Conservation (phyloP, 768 basidiomycete genomes). For the Mycena rosella region DNA sequence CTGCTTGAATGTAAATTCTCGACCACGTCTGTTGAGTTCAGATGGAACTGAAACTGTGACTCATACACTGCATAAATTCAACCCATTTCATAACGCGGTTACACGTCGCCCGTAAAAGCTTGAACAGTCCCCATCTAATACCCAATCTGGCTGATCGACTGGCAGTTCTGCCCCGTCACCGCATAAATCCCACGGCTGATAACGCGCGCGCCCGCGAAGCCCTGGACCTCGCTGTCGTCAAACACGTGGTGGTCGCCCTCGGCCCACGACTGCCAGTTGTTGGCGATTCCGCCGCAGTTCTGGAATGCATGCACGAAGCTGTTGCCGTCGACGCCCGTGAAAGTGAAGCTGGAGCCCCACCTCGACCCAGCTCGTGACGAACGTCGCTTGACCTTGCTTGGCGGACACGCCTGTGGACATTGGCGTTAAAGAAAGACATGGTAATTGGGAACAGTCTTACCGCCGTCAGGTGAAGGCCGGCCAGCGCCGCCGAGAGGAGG, state of each 20-base stretch:
- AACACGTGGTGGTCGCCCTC: neutral
- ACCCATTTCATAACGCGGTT: too few relatives aligned
- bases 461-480: neutral
- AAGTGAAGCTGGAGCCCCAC: neutral
- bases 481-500: neutral
- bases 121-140: too few relatives aligned
- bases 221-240: constrained; percentile 3
- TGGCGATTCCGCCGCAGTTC: constrained; percentile 1
- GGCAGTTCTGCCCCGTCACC: constrained; percentile 3
- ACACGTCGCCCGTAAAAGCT: too few relatives aligned
- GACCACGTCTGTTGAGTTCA: too few relatives aligned
- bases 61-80: too few relatives aligned
- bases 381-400: neutral
- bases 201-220: neutral
- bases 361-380: neutral
- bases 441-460: neutral
- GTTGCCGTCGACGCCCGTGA: constrained; percentile 4
- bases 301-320: neutral
- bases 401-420: neutral
- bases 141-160: too few relatives aligned
- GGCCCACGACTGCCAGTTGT: constrained; percentile 8
- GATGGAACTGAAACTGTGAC: too few relatives aligned
- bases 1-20: too few relatives aligned
- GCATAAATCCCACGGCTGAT: constrained; percentile 1
- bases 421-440: too few relatives aligned